These are phyloP conservation scores for Penicillium sp. DNA, from an alignment of 2,329 filamentous ascomycete species.

Conservation along the genomic window DNA sequence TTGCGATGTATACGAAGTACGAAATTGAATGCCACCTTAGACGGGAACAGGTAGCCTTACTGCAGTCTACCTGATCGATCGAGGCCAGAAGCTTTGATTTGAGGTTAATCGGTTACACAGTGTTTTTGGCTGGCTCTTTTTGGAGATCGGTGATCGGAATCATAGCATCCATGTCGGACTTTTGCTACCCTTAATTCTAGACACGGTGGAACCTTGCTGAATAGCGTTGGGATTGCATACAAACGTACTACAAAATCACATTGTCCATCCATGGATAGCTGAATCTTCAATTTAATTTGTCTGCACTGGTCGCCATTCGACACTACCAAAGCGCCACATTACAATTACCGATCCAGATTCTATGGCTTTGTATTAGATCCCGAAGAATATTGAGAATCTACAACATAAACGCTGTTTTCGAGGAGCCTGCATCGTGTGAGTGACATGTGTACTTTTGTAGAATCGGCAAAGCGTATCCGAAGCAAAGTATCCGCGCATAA, in stretches of 20 bases:
- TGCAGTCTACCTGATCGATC: slow-evolving; percentile 18
- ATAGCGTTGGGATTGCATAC: neutral
- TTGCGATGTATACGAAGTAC: slow-evolving; percentile 10
- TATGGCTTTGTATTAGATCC: neutral
- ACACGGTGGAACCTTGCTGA: neutral
- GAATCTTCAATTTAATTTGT: neutral
- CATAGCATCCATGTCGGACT: neutral
- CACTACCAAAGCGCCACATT: neutral
- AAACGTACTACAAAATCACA: neutral
- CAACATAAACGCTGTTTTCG: neutral
- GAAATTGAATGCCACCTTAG: neutral
- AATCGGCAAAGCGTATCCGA: neutral
- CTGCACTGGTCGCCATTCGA: neutral
- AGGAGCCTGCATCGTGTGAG: neutral
- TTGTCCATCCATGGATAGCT: neutral
- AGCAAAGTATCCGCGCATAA: neutral
- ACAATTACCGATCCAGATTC: slow-evolving; percentile 5
- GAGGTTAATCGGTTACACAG: slow-evolving; percentile 8
- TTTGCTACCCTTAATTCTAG: neutral
- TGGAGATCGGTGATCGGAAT: neutral
- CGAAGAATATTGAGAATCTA: neutral
- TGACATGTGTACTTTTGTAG: slow-evolving; percentile 4
- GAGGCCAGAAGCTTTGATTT: slow-evolving; percentile 14
- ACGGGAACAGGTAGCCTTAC: slow-evolving; percentile 12
- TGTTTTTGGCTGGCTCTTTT: neutral